These are phyloP conservation scores for Ophiostoma ips DNA, from an alignment of 2,329 filamentous ascomycete genomes.

Conservation along the genomic window DNA sequence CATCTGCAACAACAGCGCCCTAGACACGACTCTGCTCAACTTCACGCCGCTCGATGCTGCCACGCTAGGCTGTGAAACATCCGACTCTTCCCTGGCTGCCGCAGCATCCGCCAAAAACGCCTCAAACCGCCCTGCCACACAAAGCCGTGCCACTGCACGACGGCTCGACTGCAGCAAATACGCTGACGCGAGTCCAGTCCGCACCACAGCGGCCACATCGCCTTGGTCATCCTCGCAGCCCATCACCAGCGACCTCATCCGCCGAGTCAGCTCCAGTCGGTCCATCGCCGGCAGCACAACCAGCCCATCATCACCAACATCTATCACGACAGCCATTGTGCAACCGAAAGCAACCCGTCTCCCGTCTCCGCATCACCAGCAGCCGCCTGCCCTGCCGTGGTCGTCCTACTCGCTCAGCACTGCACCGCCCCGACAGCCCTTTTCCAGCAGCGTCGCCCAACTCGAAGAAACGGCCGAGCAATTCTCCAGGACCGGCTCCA, in stretches of 20 bases:
- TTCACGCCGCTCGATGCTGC: not conserved
- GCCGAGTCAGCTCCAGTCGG: not conserved
- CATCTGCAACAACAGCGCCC: not conserved
- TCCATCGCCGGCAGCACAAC: not conserved
- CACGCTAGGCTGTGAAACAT: not conserved
- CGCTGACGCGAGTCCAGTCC: too few species aligned
- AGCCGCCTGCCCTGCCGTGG: conserved; percentile 29
- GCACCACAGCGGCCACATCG: too few species aligned
- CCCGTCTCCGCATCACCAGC: not conserved
- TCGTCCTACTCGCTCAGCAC: conserved; percentile 48
- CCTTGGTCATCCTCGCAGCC: not conserved
- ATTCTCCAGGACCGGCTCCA: conserved; percentile 59
- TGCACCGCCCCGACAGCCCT: conserved; percentile 37
- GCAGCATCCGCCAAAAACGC: not conserved
- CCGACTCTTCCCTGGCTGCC: too few species aligned
- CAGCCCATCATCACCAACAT: not conserved
- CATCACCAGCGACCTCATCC: conserved; percentile 1
- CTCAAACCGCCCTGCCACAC: too few species aligned
- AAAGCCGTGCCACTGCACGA: too few species aligned
- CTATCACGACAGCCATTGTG: conserved; percentile 1
- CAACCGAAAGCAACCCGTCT: conserved; percentile 8
- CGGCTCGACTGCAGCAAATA: not conserved
- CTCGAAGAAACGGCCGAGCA: conserved; percentile 65
- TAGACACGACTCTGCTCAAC: not conserved
- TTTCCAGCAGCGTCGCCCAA: conserved; percentile 46